phyloP scores from a whole-genome alignment of 2,329 filamentous ascomycete genomes.

The Phialophora tarda region DNA sequence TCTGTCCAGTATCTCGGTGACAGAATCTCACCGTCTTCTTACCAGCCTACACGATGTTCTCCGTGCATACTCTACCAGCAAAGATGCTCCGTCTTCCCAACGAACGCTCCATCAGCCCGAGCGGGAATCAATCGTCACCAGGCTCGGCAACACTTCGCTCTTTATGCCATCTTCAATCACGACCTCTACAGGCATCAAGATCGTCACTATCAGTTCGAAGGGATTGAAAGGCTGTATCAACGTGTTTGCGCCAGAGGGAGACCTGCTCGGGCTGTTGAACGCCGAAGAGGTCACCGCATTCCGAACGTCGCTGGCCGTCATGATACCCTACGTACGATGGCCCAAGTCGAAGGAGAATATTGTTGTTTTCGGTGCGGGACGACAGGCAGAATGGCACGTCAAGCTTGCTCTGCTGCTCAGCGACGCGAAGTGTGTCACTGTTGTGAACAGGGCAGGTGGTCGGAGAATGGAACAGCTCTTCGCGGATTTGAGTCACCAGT shows the following conservation, averaged over 20 bases:
- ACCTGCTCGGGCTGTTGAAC: constrained; percentile 71
- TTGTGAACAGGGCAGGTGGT: constrained; percentile 70
- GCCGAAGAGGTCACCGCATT: constrained; percentile 79
- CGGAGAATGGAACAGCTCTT: constrained; percentile 62
- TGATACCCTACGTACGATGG: constrained; percentile 51
- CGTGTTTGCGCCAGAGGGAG: constrained; percentile 67
- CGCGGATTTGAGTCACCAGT: constrained; percentile 44
- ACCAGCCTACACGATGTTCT: constrained; percentile 46
- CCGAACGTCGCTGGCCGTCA: constrained; percentile 74
- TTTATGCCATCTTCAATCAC: constrained; percentile 76
- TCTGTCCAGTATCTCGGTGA: constrained; percentile 23
- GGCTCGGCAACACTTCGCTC: constrained; percentile 61
- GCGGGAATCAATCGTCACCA: constrained; percentile 50
- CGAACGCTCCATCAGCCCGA: constrained; percentile 52
- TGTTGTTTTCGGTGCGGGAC: constrained; percentile 57
- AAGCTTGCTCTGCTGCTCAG: constrained; percentile 57
- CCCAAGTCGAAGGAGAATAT: constrained; percentile 31
- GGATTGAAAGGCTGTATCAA: constrained; percentile 70
- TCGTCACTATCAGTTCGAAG: constrained; percentile 65
- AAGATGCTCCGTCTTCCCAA: constrained; percentile 37
- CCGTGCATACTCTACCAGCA: constrained; percentile 44
- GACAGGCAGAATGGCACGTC: constrained; percentile 59
- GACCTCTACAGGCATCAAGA: constrained; percentile 71
- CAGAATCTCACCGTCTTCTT: constrained; percentile 47
- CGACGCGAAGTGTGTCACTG: constrained; percentile 67